A percentile compares a stretch with the other conserved stretches of the same genome.
Evolutionary conservation across 371 early-diverging fungal species (phyloP).

Genomic region (Saksenaea vasiformis): DNA sequence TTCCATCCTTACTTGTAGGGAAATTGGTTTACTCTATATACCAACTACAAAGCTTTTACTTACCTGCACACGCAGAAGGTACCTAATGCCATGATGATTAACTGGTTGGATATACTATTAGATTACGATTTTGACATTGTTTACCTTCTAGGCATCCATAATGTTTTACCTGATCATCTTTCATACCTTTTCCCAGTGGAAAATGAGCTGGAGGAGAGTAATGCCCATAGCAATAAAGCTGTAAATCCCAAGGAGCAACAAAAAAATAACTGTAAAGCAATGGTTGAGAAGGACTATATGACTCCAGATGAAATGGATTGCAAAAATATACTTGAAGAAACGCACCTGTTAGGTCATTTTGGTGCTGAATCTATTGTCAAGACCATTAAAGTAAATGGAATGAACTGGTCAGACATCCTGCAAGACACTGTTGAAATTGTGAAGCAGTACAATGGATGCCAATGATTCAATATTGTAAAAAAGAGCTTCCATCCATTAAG

Average conservation of each 20-base stretch:
- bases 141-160: slow-evolving; percentile 21
- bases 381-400: slow-evolving; percentile 11
- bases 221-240: no score
- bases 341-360: slow-evolving; percentile 20
- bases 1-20: slow-evolving; percentile 37
- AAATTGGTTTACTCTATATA: slow-evolving; percentile 9
- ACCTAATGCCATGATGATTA: slow-evolving; percentile 20
- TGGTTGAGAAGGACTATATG: background rate
- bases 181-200: slow-evolving; percentile 17
- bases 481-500: slow-evolving; percentile 21
- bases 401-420: slow-evolving; percentile 20
- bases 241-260: slow-evolving; percentile 16
- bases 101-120: slow-evolving; percentile 26
- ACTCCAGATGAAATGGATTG: slow-evolving; percentile 10
- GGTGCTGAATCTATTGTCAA: slow-evolving; percentile 18
- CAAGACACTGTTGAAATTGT: slow-evolving; percentile 16
- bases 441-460: slow-evolving; percentile 17
- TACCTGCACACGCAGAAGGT: slow-evolving; percentile 23
- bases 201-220: slow-evolving; percentile 23
- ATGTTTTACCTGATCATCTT: slow-evolving; percentile 19
- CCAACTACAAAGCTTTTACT: slow-evolving; percentile 2
- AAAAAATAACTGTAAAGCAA: slow-evolving; percentile 23
- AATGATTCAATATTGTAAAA: slow-evolving; percentile 10
- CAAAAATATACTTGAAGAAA: slow-evolving; percentile 9
- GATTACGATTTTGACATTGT: slow-evolving; percentile 24